phyloP scores from a whole-genome alignment of 1,284 basidiomycete genomes.

The Crocinoboletus sp. region DNA sequence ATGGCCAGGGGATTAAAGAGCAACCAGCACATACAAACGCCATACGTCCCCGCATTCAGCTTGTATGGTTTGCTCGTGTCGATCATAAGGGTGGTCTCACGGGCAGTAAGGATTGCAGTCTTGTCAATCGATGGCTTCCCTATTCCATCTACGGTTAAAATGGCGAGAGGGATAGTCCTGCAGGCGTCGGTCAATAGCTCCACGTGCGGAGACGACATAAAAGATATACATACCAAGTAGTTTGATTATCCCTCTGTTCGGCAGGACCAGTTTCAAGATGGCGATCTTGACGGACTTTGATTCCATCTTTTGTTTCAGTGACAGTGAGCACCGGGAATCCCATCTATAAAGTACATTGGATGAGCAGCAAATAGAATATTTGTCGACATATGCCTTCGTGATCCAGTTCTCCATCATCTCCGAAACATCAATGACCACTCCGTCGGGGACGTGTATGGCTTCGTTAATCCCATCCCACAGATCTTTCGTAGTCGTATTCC shows the following conservation, averaged over 20 bases:
- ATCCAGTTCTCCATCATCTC: slow-evolving; percentile 94
- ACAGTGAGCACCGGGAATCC: slow-evolving; percentile 90
- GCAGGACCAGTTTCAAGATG: slow-evolving; percentile 87
- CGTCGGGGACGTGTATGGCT: slow-evolving; percentile 51
- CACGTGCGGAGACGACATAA: not conserved
- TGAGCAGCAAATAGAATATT: not conserved
- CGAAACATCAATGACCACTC: slow-evolving; percentile 56
- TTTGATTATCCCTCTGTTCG: slow-evolving; percentile 83
- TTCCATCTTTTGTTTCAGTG: slow-evolving; percentile 67
- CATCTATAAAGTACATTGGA: slow-evolving; percentile 41
- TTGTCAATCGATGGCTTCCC: slow-evolving; percentile 64
- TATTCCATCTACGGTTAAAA: slow-evolving; percentile 59
- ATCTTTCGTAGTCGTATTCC: slow-evolving; percentile 83
- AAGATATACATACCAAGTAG: slow-evolving; percentile 75
- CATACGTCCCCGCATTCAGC: slow-evolving; percentile 86
- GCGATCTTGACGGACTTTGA: slow-evolving; percentile 84
- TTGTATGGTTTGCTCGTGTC: slow-evolving; percentile 76
- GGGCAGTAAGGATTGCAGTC: slow-evolving; percentile 61
- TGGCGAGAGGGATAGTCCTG: slow-evolving; percentile 78
- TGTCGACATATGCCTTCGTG: slow-evolving; percentile 52
- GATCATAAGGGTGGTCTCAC: slow-evolving; percentile 66
- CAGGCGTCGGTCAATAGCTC: not conserved
- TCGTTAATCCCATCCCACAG: slow-evolving; percentile 87
- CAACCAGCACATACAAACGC: slow-evolving; percentile 66
- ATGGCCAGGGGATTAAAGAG: not conserved